phyloP scores from a whole-genome alignment of 192 early-diverging fungal species.

The Kickxella alabastrina region DNA sequence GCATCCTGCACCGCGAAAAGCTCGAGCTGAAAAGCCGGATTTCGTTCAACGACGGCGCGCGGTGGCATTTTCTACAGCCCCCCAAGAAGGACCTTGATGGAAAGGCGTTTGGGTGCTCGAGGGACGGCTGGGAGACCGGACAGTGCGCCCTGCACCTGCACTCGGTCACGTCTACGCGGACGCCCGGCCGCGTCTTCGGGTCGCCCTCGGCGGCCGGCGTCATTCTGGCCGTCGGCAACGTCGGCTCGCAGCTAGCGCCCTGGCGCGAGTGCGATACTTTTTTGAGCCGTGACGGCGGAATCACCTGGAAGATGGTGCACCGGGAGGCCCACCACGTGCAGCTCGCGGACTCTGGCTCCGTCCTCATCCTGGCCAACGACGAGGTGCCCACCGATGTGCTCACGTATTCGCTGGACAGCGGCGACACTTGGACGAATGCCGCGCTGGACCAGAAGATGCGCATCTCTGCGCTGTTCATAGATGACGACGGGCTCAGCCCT shows the following conservation, averaged over 20 bases:
- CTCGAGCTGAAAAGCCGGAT: conserved; percentile 71
- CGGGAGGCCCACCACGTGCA: conserved; percentile 81
- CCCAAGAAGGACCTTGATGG: conserved; percentile 60
- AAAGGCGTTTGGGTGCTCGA: conserved; percentile 55
- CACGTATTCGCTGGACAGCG: conserved; percentile 74
- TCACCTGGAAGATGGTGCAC: conserved; percentile 64
- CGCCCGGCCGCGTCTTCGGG: conserved; percentile 71
- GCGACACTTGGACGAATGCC: conserved; percentile 62
- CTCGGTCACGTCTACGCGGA: conserved; percentile 67
- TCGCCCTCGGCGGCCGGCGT: conserved; percentile 72
- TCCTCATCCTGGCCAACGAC: conserved; percentile 72
- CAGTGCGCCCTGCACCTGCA: conserved; percentile 84
- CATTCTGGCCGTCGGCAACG: conserved; percentile 88
- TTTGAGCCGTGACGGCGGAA: conserved; percentile 78
- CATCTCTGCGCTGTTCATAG: conserved; percentile 67
- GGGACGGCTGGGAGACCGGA: conserved; percentile 36
- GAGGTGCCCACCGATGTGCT: conserved; percentile 54
- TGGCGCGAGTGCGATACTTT: conserved; percentile 83
- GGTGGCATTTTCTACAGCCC: conserved; percentile 68
- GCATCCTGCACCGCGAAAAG: conserved; percentile 25
- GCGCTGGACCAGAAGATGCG: conserved; percentile 54
- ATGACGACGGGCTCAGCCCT: conserved; percentile 73
- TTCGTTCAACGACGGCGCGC: conserved; percentile 82
- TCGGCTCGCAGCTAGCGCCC: conserved; percentile 64
- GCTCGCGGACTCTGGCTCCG: conserved; percentile 74